Percentiles rank a stretch among this genome's conserved stretches.
phyloP scores from a whole-genome alignment of 1,139 yeast genomes.

The Barnettozyma hawaiiensis region DNA sequence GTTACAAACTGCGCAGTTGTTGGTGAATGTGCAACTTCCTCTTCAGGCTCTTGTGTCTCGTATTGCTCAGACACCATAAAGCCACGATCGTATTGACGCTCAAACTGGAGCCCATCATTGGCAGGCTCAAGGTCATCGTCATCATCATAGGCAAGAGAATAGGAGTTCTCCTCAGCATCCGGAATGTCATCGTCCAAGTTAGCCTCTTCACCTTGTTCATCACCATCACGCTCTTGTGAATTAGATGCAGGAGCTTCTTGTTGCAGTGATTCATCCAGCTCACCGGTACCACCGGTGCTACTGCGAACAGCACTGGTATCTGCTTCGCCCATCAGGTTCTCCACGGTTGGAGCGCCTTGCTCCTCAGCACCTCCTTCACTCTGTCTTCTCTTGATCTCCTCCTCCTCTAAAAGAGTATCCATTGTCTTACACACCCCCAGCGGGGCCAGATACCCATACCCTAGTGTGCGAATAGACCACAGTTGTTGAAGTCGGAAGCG shows the following conservation, averaged over 20 bases:
- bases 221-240: too few species aligned
- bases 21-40: constrained; percentile 5
- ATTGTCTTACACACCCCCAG: constrained; percentile 52
- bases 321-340: constrained; percentile 29
- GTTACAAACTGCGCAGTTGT: constrained; percentile 3
- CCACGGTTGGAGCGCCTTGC: constrained; percentile 24
- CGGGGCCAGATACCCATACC: constrained; percentile 47
- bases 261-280: constrained; percentile 11
- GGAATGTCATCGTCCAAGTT: constrained; percentile 48
- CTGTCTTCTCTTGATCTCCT: constrained; percentile 25
- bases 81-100: constrained; percentile 27
- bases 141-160: constrained; percentile 22
- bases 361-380: constrained; percentile 27
- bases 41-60: constrained; percentile 22
- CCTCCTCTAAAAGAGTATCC: constrained; percentile 36
- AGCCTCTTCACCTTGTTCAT: constrained; percentile 14
- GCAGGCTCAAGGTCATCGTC: constrained; percentile 24
- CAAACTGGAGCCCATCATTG: constrained; percentile 24
- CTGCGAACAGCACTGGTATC: constrained; percentile 8
- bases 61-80: constrained; percentile 30
- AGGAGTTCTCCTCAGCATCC: constrained; percentile 34
- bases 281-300: too few species aligned
- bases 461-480: constrained; percentile 40
- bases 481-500: constrained; percentile 39
- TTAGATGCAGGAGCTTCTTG: not conserved